These are phyloP conservation scores for Dactylellina parvicollis DNA, from an alignment of 2,329 filamentous ascomycete genomes.

Conservation along the genomic window DNA sequence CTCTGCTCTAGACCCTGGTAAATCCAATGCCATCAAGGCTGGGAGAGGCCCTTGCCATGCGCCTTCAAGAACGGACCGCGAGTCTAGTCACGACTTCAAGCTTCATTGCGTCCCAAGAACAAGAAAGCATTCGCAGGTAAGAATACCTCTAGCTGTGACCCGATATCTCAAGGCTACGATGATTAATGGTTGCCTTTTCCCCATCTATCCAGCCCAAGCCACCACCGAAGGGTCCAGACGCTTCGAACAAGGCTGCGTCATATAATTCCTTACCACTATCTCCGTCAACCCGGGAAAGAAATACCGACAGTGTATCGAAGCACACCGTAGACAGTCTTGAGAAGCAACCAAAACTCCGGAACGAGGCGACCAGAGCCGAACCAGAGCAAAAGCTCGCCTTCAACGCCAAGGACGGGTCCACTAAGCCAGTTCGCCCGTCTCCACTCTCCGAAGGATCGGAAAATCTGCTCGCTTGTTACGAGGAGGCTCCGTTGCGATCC, in stretches of 20 bases:
- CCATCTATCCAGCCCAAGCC: conserved; percentile 25
- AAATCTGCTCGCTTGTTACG: conserved; percentile 19
- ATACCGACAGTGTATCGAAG: conserved; percentile 7
- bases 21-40: too few relatives aligned
- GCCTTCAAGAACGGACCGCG: too few relatives aligned
- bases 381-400: conserved; percentile 5
- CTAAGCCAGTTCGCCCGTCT: neutral
- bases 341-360: conserved; percentile 30
- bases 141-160: too few relatives aligned
- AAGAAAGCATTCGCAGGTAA: too few relatives aligned
- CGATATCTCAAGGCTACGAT: neutral
- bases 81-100: too few relatives aligned
- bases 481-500: conserved; percentile 14
- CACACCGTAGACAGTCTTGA: conserved; percentile 21
- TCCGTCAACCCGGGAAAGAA: conserved; percentile 14
- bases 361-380: neutral
- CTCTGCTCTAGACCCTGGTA: too few relatives aligned
- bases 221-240: conserved; percentile 20
- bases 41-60: too few relatives aligned
- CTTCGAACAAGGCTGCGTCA: neutral
- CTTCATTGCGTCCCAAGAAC: too few relatives aligned
- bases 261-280: neutral
- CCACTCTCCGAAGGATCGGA: conserved; percentile 10
- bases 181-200: neutral
- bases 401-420: neutral